These are phyloP conservation scores for Arthrinium puccinioides DNA, from an alignment of 2,329 filamentous ascomycete species.

Conservation along the genomic window DNA sequence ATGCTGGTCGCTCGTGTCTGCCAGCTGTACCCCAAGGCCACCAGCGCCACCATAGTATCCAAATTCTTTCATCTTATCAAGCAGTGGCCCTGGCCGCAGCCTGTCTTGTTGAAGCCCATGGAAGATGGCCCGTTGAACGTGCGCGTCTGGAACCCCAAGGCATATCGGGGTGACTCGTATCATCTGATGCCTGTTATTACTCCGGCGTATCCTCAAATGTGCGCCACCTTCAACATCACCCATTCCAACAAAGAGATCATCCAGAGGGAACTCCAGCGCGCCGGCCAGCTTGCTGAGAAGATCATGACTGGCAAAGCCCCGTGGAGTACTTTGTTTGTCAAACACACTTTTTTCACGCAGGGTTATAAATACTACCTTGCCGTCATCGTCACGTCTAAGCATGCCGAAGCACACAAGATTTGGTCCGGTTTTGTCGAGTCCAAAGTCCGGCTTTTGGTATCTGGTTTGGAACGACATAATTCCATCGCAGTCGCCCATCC, in stretches of 20 bases:
- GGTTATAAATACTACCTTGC: conserved; percentile 96
- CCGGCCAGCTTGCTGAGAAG: conserved; percentile 66
- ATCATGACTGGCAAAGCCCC: conserved; percentile 70
- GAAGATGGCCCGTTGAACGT: conserved; percentile 76
- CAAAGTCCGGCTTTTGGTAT: conserved; percentile 79
- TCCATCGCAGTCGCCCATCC: conserved; percentile 80
- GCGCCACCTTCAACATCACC: conserved; percentile 90
- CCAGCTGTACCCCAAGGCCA: conserved; percentile 90
- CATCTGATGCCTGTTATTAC: conserved; percentile 99
- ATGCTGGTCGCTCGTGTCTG: conserved; percentile 96
- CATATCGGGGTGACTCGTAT: conserved; percentile 72
- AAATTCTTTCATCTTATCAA: conserved; percentile 94
- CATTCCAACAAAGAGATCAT: conserved; percentile 80
- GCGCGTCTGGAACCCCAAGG: conserved; percentile 90
- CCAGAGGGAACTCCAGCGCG: conserved; percentile 72
- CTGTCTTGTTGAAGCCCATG: conserved; percentile 83
- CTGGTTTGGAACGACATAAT: conserved; percentile 71
- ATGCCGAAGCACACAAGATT: conserved; percentile 74
- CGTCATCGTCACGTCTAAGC: conserved; percentile 74
- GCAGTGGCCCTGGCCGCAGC: conserved; percentile 89
- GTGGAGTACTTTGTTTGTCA: conserved; percentile 85
- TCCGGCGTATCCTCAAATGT: conserved; percentile 96
- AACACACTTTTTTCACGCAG: conserved; percentile 87
- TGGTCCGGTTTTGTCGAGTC: conserved; percentile 94
- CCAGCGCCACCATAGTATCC: conserved; percentile 77